A percentile compares a stretch with the other conserved stretches of the same genome.
These are phyloP conservation scores for Salvia hispanica DNA, from an alignment of 257 asterid genomes.

Conservation along the genomic window DNA sequence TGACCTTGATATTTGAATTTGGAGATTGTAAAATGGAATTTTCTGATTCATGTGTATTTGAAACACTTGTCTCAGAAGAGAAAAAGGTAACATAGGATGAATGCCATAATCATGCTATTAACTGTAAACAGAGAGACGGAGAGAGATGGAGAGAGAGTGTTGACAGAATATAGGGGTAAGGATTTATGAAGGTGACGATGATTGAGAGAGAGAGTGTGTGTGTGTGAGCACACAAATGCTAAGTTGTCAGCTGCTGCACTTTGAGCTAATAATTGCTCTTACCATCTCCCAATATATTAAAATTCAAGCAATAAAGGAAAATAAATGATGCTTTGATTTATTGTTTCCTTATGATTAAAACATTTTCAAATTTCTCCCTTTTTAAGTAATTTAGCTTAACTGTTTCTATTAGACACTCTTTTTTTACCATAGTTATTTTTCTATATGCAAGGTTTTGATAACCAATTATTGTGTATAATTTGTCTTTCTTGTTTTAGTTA, in stretches of 20 bases:
- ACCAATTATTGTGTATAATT: background rate
- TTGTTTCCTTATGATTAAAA: constrained; percentile 1
- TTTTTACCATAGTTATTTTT: background rate
- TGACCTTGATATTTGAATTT: background rate
- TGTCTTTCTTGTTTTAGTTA: too few species aligned
- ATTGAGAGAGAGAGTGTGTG: constrained; percentile 32
- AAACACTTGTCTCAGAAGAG: constrained; percentile 20
- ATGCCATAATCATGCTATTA: constrained; percentile 40
- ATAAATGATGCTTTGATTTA: constrained; percentile 20
- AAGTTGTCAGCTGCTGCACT: constrained; percentile 43
- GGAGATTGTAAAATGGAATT: background rate
- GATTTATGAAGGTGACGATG: constrained; percentile 49
- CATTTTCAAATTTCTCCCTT: background rate
- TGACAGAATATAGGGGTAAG: constrained; percentile 32
- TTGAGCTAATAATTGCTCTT: constrained; percentile 49
- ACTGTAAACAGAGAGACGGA: constrained; percentile 29
- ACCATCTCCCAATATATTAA: constrained; percentile 30
- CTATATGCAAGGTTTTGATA: background rate
- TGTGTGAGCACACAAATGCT: constrained; percentile 18
- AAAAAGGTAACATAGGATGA: constrained; percentile 33
- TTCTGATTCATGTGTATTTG: background rate
- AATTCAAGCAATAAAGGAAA: background rate
- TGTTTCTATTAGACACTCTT: background rate
- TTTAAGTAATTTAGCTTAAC: background rate
- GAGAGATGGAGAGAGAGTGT: constrained; percentile 23